These are phyloP conservation scores for Aspergillus neoniger DNA, from an alignment of 2,329 filamentous ascomycete species.

Conservation along the genomic window DNA sequence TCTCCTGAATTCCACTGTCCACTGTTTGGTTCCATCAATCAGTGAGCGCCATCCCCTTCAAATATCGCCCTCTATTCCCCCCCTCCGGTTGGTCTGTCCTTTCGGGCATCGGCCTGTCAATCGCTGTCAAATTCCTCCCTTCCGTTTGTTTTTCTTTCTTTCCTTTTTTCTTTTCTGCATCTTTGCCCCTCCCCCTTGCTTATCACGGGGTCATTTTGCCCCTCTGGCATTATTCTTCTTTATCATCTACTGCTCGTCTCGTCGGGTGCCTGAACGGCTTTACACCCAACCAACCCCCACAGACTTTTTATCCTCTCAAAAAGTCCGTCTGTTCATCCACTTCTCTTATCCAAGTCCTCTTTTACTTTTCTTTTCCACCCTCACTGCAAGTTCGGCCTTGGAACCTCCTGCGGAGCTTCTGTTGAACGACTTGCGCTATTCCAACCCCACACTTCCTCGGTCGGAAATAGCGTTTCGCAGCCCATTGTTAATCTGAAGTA, in stretches of 20 bases:
- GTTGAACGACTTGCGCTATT: not conserved
- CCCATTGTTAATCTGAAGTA: not conserved
- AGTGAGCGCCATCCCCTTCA: constrained; percentile 1
- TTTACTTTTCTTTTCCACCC: not conserved
- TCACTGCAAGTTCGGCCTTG: not conserved
- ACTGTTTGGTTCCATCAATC: not conserved
- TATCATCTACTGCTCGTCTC: constrained; percentile 13
- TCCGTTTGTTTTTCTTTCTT: too few species aligned
- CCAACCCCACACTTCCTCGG: not conserved
- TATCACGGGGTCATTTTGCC: constrained; percentile 9
- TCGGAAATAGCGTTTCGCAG: constrained; percentile 4
- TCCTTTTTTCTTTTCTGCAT: constrained; percentile 1
- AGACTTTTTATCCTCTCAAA: not conserved
- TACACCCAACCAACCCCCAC: not conserved
- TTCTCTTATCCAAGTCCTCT: not conserved
- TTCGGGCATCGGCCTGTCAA: constrained; percentile 8
- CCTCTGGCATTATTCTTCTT: constrained; percentile 8
- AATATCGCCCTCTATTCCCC: constrained; percentile 1
- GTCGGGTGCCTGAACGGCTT: constrained; percentile 18
- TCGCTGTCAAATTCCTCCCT: not conserved
- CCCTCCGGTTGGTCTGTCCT: constrained; percentile 4
- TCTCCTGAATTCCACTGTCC: constrained; percentile 6
- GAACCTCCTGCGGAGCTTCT: not conserved
- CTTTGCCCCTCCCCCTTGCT: not conserved
- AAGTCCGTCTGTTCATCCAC: not conserved